These are phyloP conservation scores for Heracleum sosnowskyi DNA, from an alignment of 129 eudicot genomes.

Conservation along the genomic window DNA sequence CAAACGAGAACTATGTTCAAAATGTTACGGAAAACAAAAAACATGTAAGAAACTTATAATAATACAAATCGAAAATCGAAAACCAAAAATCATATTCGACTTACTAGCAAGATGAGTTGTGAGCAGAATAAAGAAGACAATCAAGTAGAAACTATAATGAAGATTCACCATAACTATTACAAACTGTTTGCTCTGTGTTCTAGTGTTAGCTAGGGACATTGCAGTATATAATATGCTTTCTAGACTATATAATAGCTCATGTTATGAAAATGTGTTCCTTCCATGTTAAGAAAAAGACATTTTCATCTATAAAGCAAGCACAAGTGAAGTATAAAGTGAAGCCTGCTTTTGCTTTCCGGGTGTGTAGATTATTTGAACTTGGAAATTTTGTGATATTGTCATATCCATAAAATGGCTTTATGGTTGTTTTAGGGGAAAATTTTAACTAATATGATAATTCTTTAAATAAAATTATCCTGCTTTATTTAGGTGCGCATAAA, in stretches of 20 bases:
- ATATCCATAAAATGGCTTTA: not conserved
- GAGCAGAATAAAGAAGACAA: not conserved
- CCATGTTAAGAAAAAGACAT: conserved; percentile 2
- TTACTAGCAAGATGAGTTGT: not conserved
- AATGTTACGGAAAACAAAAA: not conserved
- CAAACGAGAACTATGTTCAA: not conserved
- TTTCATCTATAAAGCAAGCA: not conserved
- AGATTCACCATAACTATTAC: conserved; percentile 4
- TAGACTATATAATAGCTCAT: not conserved
- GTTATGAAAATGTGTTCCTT: not conserved
- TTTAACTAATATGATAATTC: too few species aligned
- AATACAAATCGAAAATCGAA: not conserved
- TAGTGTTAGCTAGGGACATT: not conserved
- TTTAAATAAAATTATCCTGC: not conserved
- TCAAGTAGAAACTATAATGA: not conserved
- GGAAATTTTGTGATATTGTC: not conserved
- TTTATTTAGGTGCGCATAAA: conserved; percentile 2
- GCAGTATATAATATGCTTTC: not conserved
- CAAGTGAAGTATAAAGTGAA: conserved; percentile 2
- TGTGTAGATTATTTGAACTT: not conserved
- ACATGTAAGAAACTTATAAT: not conserved
- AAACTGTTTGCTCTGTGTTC: not conserved
- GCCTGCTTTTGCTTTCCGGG: conserved; percentile 1
- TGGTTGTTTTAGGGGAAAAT: not conserved
- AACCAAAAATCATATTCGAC: not conserved